Evolutionary conservation across 2,329 filamentous ascomycete genomes (phyloP).

Genomic region (Penicillium sp.): DNA sequence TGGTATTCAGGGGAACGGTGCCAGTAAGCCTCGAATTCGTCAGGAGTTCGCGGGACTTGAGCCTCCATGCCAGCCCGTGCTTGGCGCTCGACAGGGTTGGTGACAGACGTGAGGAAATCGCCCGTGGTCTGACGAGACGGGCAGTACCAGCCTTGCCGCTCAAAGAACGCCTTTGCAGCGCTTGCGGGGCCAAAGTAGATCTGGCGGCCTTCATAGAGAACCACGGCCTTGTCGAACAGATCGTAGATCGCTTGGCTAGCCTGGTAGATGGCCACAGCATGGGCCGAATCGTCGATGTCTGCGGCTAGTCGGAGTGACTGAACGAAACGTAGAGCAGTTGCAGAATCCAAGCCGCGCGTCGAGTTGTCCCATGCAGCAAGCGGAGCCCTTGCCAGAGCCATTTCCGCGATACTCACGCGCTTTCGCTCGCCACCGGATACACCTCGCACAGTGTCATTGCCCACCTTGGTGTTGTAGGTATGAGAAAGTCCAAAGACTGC

Average conservation of each 20-base stretch:
- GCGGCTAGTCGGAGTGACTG: constrained; percentile 51
- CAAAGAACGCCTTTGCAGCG: constrained; percentile 65
- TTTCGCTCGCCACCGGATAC: constrained; percentile 63
- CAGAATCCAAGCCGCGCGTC: constrained; percentile 50
- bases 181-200: constrained; percentile 70
- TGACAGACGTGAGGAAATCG: constrained; percentile 69
- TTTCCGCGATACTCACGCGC: constrained; percentile 62
- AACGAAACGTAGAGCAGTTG: constrained; percentile 57
- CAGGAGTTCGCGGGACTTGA: constrained; percentile 64
- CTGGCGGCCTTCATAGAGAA: constrained; percentile 71
- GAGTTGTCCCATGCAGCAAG: constrained; percentile 48
- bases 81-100: constrained; percentile 61
- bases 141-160: constrained; percentile 65
- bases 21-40: constrained; percentile 64
- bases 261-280: constrained; percentile 56
- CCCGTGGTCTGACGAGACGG: constrained; percentile 66
- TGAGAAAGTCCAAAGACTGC: constrained; percentile 46
- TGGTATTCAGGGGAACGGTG: constrained; percentile 53
- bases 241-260: constrained; percentile 45
- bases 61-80: constrained; percentile 60
- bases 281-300: constrained; percentile 47
- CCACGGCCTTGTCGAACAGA: constrained; percentile 68
- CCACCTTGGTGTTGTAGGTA: constrained; percentile 51
- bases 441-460: constrained; percentile 58
- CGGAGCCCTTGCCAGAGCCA: constrained; percentile 47